Evolutionary conservation across 805 yeast species (phyloP).

Genomic region (Groenewaldozyma tartarivorans): DNA sequence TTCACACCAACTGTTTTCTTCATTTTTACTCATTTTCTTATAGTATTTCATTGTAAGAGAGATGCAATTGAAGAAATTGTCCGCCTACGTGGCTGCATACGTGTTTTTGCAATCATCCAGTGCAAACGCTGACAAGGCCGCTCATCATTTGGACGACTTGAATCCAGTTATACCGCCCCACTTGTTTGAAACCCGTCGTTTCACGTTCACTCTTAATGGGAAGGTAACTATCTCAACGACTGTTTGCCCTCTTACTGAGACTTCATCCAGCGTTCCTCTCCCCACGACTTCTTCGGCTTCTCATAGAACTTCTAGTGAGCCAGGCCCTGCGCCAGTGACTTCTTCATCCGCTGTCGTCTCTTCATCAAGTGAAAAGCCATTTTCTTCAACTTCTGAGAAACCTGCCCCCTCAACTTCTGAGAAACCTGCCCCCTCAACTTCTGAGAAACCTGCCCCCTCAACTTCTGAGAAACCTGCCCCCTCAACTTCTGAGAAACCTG

Average conservation of each 20-base stretch:
- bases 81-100: too few species aligned
- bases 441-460: not conserved
- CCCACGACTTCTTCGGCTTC: not conserved
- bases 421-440: not conserved
- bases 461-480: not conserved
- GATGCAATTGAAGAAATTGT: too few species aligned
- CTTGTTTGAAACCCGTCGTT: too few species aligned
- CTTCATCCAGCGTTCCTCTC: not conserved
- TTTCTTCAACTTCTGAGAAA: not conserved
- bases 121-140: too few species aligned
- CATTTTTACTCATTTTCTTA: too few species aligned
- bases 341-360: not conserved
- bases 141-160: too few species aligned
- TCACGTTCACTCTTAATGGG: too few species aligned
- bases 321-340: not conserved
- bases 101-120: too few species aligned
- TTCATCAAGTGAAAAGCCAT: not conserved
- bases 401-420: not conserved
- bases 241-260: not conserved
- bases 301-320: not conserved
- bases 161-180: too few species aligned
- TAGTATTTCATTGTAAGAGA: too few species aligned
- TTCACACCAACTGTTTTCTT: too few species aligned
- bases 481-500: not conserved
- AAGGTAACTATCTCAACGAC: not conserved